Evolutionary conservation across 2,329 filamentous ascomycete species (phyloP), one percentile per base, ranked within the genome.

Genomic region (Fusarium brachygibbosum): DNA sequence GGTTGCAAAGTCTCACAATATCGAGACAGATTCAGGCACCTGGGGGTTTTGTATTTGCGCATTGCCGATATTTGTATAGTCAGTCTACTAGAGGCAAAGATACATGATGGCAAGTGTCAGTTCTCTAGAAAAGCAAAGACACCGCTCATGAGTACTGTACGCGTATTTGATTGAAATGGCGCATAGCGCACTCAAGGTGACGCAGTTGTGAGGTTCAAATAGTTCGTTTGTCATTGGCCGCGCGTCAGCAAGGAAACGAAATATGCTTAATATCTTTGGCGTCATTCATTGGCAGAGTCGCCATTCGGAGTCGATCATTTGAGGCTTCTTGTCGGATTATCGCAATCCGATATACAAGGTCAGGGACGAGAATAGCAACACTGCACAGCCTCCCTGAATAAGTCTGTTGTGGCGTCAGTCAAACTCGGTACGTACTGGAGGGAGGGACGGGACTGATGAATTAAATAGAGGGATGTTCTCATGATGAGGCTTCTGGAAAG

Each of bases 341-440:
- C 40, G 13, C 45, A 64, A 60, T 40, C 66, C 58, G 63, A 66
- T 51, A 13, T 13, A 54, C 38, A 41, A 38, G 52, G 46, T 41
- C 37, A 29, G 42, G 31, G 55, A 68, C 67, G 12, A 53, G 58
- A 65, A 70, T 58, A 68, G 63, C 29, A 68, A 63, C 31, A 63
- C 31, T 59, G 63, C 71, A 72, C 70, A 71, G 71, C 71, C 71
- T 63, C 69, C 56, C 49, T 44, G 13, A 25, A 51, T 50, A 61
- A 21, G 32, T 35, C 55, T 56, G 71, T 51, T 69, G 66, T 73
- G 64, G 71, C 71, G 69, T 72, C 52, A 41, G 62, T 56, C 57
- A 51, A 50, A 57, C 35, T 51, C 17, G 60, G 50, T 42, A 63
- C 50, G 13, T 58, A 46, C 29, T 59, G 21, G 34, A 38, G 42